phyloP scores from a whole-genome alignment of 1,284 basidiomycete species.

The Moesziomyces sp. region DNA sequence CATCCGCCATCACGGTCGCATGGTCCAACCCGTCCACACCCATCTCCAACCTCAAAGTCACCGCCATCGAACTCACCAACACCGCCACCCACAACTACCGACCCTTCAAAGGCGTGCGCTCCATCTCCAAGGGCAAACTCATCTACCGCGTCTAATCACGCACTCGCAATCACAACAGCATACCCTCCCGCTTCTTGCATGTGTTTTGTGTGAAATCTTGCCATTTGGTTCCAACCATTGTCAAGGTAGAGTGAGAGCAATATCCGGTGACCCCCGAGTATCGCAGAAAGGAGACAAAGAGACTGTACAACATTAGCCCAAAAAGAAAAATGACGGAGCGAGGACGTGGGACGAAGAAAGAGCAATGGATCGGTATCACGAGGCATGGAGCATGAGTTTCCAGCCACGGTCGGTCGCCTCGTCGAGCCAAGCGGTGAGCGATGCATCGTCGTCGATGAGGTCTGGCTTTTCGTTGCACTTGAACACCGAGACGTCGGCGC shows the following conservation, averaged over 20 bases:
- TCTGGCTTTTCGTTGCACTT: conserved; percentile 70
- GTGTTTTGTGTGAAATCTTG: no score
- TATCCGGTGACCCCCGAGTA: background rate
- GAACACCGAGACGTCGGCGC: conserved; percentile 76
- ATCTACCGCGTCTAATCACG: conserved; percentile 40
- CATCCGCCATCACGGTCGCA: conserved; percentile 77
- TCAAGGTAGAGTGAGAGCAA: background rate
- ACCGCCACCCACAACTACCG: conserved; percentile 67
- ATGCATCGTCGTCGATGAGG: conserved; percentile 77
- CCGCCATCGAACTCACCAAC: conserved; percentile 80
- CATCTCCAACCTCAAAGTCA: conserved; percentile 83
- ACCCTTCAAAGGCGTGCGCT: conserved; percentile 76
- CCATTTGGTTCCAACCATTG: no score
- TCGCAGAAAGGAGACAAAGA: conserved; percentile 2
- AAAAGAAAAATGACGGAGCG: conserved; percentile 2
- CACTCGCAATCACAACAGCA: background rate
- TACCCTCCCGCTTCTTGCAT: no score
- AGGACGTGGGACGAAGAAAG: conserved; percentile 1
- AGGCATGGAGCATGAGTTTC: conserved; percentile 86
- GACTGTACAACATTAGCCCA: conserved; percentile 5
- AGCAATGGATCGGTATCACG: conserved; percentile 6
- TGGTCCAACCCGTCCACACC: conserved; percentile 80
- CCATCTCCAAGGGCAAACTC: conserved; percentile 62
- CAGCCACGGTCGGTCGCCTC: conserved; percentile 75
- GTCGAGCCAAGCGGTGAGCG: conserved; percentile 80